Conservation (phyloP, 306 rosid species). For the Cicer pinnatifidum region DNA sequence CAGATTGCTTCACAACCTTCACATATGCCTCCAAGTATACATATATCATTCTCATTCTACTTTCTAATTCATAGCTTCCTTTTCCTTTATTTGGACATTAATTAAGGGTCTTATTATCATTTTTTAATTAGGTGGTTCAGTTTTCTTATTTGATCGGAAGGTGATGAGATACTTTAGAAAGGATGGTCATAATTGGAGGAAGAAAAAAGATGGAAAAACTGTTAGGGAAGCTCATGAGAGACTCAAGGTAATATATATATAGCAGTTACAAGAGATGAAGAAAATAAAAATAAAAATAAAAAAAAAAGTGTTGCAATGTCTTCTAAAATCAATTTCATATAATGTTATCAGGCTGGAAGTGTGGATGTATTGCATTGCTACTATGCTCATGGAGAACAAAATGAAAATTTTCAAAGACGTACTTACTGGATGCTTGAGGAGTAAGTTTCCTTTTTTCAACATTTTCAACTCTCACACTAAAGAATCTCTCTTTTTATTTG, state of each 20-base stretch:
- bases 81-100: conserved; percentile 28
- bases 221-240: conserved; percentile 94
- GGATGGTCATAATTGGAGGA: conserved; percentile 95
- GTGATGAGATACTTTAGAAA: conserved; percentile 88
- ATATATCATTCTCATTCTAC: conserved; percentile 25
- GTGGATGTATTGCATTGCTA: conserved; percentile 85
- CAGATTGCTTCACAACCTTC: conserved; percentile 70
- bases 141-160: conserved; percentile 88
- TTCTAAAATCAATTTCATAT: conserved; percentile 28
- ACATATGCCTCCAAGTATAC: conserved; percentile 71
- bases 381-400: conserved; percentile 89
- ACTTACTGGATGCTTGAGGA: conserved; percentile 94
- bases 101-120: background rate
- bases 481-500: background rate
- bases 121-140: conserved; percentile 78
- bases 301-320: conserved; percentile 3
- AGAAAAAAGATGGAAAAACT: conserved; percentile 93
- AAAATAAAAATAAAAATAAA: background rate
- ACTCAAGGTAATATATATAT: conserved; percentile 67
- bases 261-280: background rate
- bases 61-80: conserved; percentile 2
- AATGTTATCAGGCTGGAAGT: conserved; percentile 71
- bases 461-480: conserved; percentile 19
- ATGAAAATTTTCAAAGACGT: conserved; percentile 82
- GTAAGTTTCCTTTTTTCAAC: conserved; percentile 58